Evolutionary conservation across 2,329 filamentous ascomycete genomes (phyloP).

Genomic region (Cladosporium sp.): DNA sequence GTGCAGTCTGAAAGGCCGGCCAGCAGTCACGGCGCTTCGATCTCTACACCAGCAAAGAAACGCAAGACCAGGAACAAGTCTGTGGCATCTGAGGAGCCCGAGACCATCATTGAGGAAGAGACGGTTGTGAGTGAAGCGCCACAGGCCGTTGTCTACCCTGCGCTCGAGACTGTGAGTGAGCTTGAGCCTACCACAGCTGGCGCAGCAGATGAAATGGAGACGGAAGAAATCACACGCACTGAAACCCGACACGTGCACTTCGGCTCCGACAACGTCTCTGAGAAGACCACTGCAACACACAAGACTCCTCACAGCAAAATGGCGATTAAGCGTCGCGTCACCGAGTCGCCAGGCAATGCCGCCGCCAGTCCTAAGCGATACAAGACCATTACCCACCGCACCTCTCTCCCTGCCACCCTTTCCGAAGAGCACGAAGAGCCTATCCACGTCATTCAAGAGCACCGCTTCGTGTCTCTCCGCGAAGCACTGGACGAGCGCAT

Average conservation of each 20-base stretch:
- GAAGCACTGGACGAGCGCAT: conserved; percentile 31
- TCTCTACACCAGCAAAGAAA: conserved; percentile 21
- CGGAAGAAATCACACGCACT: conserved; percentile 13
- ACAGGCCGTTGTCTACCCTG: conserved; percentile 5
- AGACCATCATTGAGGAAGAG: conserved; percentile 26
- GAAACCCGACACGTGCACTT: conserved; percentile 29
- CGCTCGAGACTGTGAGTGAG: conserved; percentile 6
- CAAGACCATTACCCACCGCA: conserved; percentile 25
- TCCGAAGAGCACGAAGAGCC: conserved; percentile 20
- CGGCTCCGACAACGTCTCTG: conserved; percentile 19
- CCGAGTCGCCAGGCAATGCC: conserved; percentile 24
- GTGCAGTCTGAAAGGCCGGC: conserved; percentile 20
- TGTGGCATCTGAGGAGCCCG: conserved; percentile 20
- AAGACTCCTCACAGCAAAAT: conserved; percentile 30
- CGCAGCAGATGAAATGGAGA: conserved; percentile 15
- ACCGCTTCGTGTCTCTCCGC: conserved; percentile 28
- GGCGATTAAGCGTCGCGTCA: conserved; percentile 29
- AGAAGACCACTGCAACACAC: conserved; percentile 26
- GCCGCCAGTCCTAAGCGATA: conserved; percentile 16
- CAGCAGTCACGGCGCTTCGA: conserved; percentile 18
- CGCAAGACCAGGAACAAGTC: conserved; percentile 19
- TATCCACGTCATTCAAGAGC: conserved; percentile 22
- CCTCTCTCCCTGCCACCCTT: conserved; percentile 28
- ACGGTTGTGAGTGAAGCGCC: conserved; percentile 10
- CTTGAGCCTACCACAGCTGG: conserved; percentile 14